Conservation (phyloP, 2,329 filamentous ascomycete species). For the Aulographum hederae region DNA sequence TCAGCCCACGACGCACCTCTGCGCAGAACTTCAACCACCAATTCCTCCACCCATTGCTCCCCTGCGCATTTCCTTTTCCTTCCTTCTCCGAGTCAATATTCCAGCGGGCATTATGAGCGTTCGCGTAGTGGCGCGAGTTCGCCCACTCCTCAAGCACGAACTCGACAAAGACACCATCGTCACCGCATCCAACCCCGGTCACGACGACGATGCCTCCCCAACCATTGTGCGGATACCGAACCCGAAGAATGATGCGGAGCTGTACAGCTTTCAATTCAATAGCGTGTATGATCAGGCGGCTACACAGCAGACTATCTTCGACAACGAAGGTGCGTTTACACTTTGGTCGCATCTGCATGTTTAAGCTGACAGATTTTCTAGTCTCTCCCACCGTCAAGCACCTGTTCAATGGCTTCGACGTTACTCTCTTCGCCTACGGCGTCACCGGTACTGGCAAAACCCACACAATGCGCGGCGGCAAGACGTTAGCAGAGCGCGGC, state of each 20-base stretch:
- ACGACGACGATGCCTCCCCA: conserved; percentile 21
- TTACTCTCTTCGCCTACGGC: conserved; percentile 84
- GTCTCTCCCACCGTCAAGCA: conserved; percentile 82
- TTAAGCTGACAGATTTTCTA: conserved; percentile 18
- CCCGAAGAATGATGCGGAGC: conserved; percentile 78
- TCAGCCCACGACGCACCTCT: too few species aligned
- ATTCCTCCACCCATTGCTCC: too few species aligned
- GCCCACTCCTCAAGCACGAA: conserved; percentile 74
- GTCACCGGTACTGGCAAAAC: conserved; percentile 91
- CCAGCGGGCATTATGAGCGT: too few species aligned
- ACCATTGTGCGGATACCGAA: conserved; percentile 76
- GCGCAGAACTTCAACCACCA: too few species aligned
- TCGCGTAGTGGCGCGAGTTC: conserved; percentile 76
- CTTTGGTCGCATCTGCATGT: conserved; percentile 5
- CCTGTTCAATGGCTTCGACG: conserved; percentile 73
- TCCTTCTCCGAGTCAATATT: too few species aligned
- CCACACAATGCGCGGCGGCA: conserved; percentile 85
- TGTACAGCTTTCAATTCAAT: conserved; percentile 90
- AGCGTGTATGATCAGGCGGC: conserved; percentile 69
- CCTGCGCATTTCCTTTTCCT: too few species aligned
- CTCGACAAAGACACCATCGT: conserved; percentile 78
- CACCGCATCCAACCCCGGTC: conserved; percentile 31
- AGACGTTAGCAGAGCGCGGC: conserved; percentile 69
- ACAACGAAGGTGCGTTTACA: conserved; percentile 53
- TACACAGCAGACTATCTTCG: conserved; percentile 75